These are phyloP conservation scores for Biscogniauxia mediterranea DNA, from an alignment of 2,329 filamentous ascomycete genomes.

Conservation along the genomic window DNA sequence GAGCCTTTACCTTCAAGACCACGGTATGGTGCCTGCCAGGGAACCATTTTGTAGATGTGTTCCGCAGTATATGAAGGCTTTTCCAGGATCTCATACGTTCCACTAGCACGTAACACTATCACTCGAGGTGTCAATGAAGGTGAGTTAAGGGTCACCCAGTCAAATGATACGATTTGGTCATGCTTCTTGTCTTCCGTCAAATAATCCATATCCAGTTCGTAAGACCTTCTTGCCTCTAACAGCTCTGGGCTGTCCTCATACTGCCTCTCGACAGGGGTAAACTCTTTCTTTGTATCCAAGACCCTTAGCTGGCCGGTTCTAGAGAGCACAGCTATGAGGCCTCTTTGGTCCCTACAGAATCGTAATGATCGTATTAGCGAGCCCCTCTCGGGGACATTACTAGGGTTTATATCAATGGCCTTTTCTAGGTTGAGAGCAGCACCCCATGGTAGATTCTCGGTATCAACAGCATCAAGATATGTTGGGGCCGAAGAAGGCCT, in stretches of 20 bases:
- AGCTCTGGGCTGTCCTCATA: conserved; percentile 55
- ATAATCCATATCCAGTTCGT: conserved; percentile 61
- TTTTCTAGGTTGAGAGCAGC: conserved; percentile 57
- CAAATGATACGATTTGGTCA: conserved; percentile 65
- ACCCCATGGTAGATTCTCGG: conserved; percentile 63
- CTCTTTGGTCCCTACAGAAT: conserved; percentile 61
- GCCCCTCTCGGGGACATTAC: conserved; percentile 53
- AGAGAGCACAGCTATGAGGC: conserved; percentile 60
- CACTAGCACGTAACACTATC: conserved; percentile 58
- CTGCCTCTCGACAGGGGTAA: conserved; percentile 38
- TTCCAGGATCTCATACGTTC: conserved; percentile 60
- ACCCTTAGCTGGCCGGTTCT: conserved; percentile 63
- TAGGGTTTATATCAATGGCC: conserved; percentile 54
- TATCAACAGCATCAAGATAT: conserved; percentile 58
- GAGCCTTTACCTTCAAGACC: conserved; percentile 48
- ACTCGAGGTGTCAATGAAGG: conserved; percentile 56
- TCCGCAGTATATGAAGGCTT: conserved; percentile 57
- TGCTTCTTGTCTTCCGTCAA: conserved; percentile 50
- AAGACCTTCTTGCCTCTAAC: conserved; percentile 57
- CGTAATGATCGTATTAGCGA: conserved; percentile 62
- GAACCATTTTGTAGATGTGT: conserved; percentile 59
- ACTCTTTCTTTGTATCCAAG: conserved; percentile 57
- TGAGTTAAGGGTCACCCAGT: conserved; percentile 62
- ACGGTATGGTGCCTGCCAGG: conserved; percentile 59
- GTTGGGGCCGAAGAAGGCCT: conserved; percentile 50